A percentile compares a stretch with the other conserved stretches of the same genome.
phyloP scores from a whole-genome alignment of 2,329 filamentous ascomycete genomes.

The Curvularia eragrostidis region DNA sequence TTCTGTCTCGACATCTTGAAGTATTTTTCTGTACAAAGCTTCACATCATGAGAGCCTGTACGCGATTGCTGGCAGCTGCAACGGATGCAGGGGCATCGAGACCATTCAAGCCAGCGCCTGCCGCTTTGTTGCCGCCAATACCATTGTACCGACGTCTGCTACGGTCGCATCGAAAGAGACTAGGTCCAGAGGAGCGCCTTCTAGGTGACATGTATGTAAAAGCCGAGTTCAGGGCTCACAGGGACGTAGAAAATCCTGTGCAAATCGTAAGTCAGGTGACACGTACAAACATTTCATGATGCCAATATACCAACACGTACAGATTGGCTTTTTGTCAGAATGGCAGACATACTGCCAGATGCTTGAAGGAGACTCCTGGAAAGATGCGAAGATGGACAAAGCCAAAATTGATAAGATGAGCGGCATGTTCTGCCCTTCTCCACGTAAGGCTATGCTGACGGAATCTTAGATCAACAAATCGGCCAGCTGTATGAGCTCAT shows the following conservation, averaged over 20 bases:
- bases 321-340: conserved; percentile 95
- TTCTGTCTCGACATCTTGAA: conserved; percentile 5
- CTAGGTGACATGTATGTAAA: conserved; percentile 94
- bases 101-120: conserved; percentile 51
- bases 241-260: conserved; percentile 83
- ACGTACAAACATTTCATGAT: background rate
- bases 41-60: conserved; percentile 40
- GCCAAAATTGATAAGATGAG: conserved; percentile 92
- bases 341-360: conserved; percentile 97
- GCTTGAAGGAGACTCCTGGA: conserved; percentile 86
- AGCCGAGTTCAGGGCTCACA: conserved; percentile 86
- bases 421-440: conserved; percentile 63
- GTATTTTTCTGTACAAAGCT: background rate
- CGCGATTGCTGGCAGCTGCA: conserved; percentile 43
- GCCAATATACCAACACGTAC: conserved; percentile 12
- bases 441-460: conserved; percentile 8
- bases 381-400: conserved; percentile 81
- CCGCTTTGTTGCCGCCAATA: conserved; percentile 84
- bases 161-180: conserved; percentile 80
- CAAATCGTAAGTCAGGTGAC: conserved; percentile 74
- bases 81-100: conserved; percentile 46
- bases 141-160: conserved; percentile 88
- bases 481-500: conserved; percentile 94
- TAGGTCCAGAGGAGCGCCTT: conserved; percentile 75
- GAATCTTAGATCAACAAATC: conserved; percentile 79